Percentiles rank a stretch among this genome's conserved stretches.
These are phyloP conservation scores for Glonium stellatum DNA, from an alignment of 495 filamentous ascomycete species.

Conservation along the genomic window DNA sequence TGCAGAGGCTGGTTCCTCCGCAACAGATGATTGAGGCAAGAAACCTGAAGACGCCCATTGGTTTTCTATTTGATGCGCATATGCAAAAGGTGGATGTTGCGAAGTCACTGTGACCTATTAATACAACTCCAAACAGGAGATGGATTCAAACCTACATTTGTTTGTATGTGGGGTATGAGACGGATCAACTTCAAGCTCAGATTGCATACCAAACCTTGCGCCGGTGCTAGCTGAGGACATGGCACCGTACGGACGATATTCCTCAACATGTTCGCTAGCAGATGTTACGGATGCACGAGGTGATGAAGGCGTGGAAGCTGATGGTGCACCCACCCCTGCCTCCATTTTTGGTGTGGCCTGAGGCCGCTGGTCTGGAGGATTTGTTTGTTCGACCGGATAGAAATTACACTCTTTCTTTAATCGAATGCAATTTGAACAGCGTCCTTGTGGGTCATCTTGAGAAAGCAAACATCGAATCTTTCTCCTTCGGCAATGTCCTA, in stretches of 20 bases:
- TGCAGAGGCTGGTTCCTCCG: constrained; percentile 21
- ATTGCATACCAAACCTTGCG: constrained; percentile 13
- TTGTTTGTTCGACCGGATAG: constrained; percentile 82
- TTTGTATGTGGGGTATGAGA: constrained; percentile 4
- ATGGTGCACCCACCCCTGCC: constrained; percentile 16
- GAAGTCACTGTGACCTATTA: constrained; percentile 12
- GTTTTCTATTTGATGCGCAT: constrained; percentile 19
- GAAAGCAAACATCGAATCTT: constrained; percentile 91
- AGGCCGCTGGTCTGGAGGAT: constrained; percentile 38
- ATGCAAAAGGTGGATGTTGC: constrained; percentile 18
- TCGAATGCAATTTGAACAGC: constrained; percentile 93
- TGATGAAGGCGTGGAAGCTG: constrained; percentile 29
- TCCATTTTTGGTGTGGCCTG: constrained; percentile 19
- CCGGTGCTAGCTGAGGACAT: not conserved
- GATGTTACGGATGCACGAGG: constrained; percentile 15
- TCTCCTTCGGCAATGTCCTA: constrained; percentile 87
- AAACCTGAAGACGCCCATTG: constrained; percentile 19
- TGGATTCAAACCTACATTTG: constrained; percentile 12
- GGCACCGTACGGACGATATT: constrained; percentile 18
- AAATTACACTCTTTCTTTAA: constrained; percentile 96
- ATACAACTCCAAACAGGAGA: not conserved
- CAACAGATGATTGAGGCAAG: constrained; percentile 19
- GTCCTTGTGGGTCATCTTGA: constrained; percentile 67
- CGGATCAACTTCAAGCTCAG: constrained; percentile 17
- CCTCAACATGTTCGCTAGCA: constrained; percentile 17